Base-by-base conservation (phyloP, 495 filamentous ascomycete genomes). In the Aspergillus carlsbadensis region DNA sequence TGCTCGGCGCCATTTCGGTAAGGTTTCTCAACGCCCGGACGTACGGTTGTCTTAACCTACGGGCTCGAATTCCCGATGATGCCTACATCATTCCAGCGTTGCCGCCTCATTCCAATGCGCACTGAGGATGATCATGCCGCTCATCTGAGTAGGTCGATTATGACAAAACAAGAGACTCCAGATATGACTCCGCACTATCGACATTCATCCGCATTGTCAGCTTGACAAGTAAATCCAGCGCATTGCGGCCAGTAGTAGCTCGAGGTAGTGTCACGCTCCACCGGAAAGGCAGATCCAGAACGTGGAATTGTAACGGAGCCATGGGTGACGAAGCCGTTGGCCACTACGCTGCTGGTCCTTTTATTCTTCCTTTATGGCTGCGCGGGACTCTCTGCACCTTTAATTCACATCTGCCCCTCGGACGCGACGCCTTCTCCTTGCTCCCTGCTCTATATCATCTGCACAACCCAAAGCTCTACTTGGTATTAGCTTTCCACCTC, bases 251-350 rank as follows among this genome's bases (percentile, higher is more conserved):
- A 36, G 57, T 59, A 40, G 49, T 41, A 54, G 50, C 22, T 35
- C 43, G 10, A 26, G 14, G 35, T 53, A 44, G 49, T 60, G 60
- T 66, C 63, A 63, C 57, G 54, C 63, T 61, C 55, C 50, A 40
- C 48, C 34, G 8, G 39, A 43, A 52, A 57, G 56, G 52, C 56
- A 31, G 59, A 60, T 48, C 49, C 59, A 52, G 44, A 46, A 48
- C 31, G 37, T 40, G 26, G 37, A 49, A 58, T 46, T 59, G 60
- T 49, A 59, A 64, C 56, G 52, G 58, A 61, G 57, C 63, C 63
- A 54, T 61, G 60, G 26, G 48, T 44, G 48, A 58, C 45, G 34
- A 39, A 31, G 51, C 43, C n/a, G 40, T 35, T 47, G 49, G 51
- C 48, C 48, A 58, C 56, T 14, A 45, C 40, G 15, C 33, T 20